Conservation (phyloP, 2,329 filamentous ascomycete genomes). For the Talaromyces sp. region DNA sequence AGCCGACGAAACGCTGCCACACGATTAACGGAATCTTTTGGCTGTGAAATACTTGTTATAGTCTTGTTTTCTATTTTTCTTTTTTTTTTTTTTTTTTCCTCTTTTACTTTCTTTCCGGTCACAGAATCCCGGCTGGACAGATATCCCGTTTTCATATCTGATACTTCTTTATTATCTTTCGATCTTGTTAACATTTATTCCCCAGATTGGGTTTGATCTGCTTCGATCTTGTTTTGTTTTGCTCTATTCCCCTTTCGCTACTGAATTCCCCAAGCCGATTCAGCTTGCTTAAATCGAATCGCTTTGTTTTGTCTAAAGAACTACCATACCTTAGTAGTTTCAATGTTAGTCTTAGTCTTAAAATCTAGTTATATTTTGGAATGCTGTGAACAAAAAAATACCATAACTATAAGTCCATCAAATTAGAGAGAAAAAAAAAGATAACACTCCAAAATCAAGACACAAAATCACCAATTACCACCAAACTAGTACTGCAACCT, state of each 20-base stretch:
- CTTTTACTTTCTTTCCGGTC: not conserved
- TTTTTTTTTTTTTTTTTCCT: conserved; percentile 1
- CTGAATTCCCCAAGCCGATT: conserved; percentile 20
- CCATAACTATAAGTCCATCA: too few relatives aligned
- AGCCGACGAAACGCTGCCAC: conserved; percentile 12
- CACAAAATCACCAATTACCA: too few relatives aligned
- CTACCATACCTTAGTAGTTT: too few relatives aligned
- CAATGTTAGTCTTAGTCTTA: not conserved
- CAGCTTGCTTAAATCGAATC: conserved; percentile 24
- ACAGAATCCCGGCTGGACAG: conserved; percentile 6
- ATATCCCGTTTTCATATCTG: conserved; percentile 16
- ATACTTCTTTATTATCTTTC: not conserved
- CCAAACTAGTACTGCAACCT: not conserved
- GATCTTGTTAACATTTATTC: conserved; percentile 9
- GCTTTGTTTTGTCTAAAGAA: conserved; percentile 11
- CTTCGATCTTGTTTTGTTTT: conserved; percentile 19
- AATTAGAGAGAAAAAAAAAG: too few relatives aligned
- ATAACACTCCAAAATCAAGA: too few relatives aligned
- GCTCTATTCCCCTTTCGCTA: conserved; percentile 40
- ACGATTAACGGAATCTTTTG: conserved; percentile 21
- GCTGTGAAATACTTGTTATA: conserved; percentile 9
- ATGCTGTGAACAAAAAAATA: too few relatives aligned
- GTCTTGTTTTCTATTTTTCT: conserved; percentile 2
- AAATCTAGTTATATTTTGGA: not conserved
- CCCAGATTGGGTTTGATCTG: conserved; percentile 14